Evolutionary conservation across 2,329 filamentous ascomycete species (phyloP).

Genomic region (Nannizzia gypsea): DNA sequence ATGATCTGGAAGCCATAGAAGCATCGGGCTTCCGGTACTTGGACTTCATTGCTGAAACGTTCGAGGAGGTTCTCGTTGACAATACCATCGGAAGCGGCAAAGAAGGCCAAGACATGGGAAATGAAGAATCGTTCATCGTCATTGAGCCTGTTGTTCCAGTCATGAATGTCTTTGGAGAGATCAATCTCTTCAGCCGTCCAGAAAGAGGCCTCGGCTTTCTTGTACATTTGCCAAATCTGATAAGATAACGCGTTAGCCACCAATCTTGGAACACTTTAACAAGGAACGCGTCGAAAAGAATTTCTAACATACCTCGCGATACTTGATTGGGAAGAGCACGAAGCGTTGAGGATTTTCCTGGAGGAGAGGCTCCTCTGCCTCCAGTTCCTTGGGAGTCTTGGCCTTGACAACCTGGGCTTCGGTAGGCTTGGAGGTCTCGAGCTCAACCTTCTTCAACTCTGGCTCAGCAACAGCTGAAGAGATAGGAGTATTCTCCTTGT

Average conservation of each 20-base stretch:
- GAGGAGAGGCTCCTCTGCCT: slow-evolving; percentile 78
- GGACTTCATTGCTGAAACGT: slow-evolving; percentile 93
- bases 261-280: slow-evolving; percentile 53
- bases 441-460: slow-evolving; percentile 42
- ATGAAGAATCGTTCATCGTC: slow-evolving; percentile 98
- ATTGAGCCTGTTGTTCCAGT: slow-evolving; percentile 97
- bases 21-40: slow-evolving; percentile 94
- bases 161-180: slow-evolving; percentile 94
- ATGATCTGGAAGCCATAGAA: slow-evolving; percentile 99
- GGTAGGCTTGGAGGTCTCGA: slow-evolving; percentile 37
- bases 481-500: slow-evolving; percentile 69
- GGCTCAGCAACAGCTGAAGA: slow-evolving; percentile 41
- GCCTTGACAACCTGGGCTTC: slow-evolving; percentile 25
- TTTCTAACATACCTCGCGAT: slow-evolving; percentile 75
- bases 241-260: slow-evolving; percentile 29
- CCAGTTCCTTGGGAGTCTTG: slow-evolving; percentile 51
- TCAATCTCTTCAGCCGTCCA: slow-evolving; percentile 99
- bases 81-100: slow-evolving; percentile 95
- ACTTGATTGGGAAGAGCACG: slow-evolving; percentile 97
- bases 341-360: slow-evolving; percentile 94
- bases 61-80: slow-evolving; percentile 99
- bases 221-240: slow-evolving; percentile 99
- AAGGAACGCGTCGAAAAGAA: slow-evolving; percentile 33
- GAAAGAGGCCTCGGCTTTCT: slow-evolving; percentile 98
- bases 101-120: slow-evolving; percentile 97